Base-by-base conservation (phyloP, 2,329 filamentous ascomycete genomes). In the Tolypocladium album region DNA sequence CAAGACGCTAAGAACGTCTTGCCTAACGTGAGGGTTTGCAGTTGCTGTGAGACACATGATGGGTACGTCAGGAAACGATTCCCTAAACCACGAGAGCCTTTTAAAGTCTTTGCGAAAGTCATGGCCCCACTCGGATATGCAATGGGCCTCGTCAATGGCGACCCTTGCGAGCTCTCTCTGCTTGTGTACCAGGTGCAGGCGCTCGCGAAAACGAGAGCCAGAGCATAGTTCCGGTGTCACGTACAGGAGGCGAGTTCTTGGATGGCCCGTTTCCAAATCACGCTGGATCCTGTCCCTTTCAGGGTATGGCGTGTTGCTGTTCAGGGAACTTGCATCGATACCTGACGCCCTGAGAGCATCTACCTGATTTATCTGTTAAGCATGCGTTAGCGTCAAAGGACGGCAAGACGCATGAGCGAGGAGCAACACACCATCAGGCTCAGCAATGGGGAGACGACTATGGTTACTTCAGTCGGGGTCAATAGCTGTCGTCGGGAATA, bases 101-200 rank as follows among this genome's bases (percentile, higher is more conserved):
- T 94, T 92, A 74, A 96, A 97, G 60, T 92, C 89, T 42, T 88
- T 89, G n/a, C 93, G 88, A 71, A 97, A 97, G 72, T 97, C 93
- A 71, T 97, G 92, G 1, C 93, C 93, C 93, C 93, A 97, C 85
- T 97, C 92, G 31, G 90, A 96, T 66, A 97, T 96, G 72, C 93
- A 97, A 72, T 97, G 93, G 2, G 93, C 93, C 75, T 97, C 93
- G 69, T 97, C 93, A 60, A 97, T 87, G 56, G 89, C 93, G 64
- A 97, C 85, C 17, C 93, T 85, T 12, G 88, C 88, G n/a, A 97
- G 82, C 74, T 97, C 90, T 60, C 84, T 83, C 71, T 97, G 92
- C 61, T 85, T 78, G 69, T 97, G 79, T 17, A 97, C 87, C 5
- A 88, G 77, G 62, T 83, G 81, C 11, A 97, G 77, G 56, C 87